Evolutionary conservation across 331 rosid genomes (phyloP).

Genomic region (Malus hybrid): DNA sequence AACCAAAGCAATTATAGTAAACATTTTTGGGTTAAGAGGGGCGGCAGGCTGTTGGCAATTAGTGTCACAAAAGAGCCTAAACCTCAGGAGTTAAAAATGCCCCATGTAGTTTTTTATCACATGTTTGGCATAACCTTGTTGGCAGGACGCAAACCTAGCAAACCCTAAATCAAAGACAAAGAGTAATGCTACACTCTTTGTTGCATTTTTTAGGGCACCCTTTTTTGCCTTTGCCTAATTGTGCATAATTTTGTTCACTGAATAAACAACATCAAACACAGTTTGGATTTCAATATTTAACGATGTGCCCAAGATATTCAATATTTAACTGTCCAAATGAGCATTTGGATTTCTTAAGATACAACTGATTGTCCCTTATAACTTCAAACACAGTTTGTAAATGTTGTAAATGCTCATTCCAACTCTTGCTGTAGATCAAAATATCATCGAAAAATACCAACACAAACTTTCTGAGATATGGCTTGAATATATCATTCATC

Average conservation of each 20-base stretch:
- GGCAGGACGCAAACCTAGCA: constrained; percentile 5
- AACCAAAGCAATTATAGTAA: background rate
- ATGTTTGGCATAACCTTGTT: background rate
- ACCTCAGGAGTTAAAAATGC: background rate
- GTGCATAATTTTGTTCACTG: background rate
- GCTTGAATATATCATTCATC: no score
- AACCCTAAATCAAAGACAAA: background rate
- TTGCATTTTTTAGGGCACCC: background rate
- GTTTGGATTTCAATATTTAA: no score
- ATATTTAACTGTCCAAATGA: no score
- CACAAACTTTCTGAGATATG: no score
- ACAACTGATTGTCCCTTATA: no score
- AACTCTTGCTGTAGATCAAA: no score
- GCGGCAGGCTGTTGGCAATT: constrained; percentile 14
- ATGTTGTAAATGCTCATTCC: no score
- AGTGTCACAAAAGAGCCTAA: background rate
- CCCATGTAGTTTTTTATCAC: background rate
- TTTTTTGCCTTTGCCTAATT: background rate
- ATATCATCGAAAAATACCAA: no score
- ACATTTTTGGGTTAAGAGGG: background rate
- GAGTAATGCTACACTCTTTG: background rate
- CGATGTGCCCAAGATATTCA: no score
- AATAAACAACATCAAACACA: background rate
- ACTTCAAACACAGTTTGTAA: no score
- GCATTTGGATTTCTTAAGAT: no score